Percentiles rank a stretch among this genome's conserved stretches.
Conservation (phyloP, 78 protist genomes). For the Planoprotostelium fungivorum region DNA sequence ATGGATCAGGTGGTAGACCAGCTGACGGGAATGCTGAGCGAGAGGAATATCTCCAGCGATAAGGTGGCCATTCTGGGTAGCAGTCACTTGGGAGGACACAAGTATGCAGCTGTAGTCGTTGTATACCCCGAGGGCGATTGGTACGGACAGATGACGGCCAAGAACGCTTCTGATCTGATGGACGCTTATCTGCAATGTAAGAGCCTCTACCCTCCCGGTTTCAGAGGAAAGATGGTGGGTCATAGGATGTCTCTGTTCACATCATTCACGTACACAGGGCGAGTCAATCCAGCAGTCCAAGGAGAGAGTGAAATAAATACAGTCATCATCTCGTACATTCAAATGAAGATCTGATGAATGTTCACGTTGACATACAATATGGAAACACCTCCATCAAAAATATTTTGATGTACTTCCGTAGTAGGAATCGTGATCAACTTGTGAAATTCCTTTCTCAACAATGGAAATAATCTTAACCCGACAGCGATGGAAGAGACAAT, state of each 20-base stretch:
- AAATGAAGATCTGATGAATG: too few relatives aligned
- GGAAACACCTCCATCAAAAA: too few relatives aligned
- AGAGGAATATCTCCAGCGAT: neutral
- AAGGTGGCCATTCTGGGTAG: constrained; percentile 5
- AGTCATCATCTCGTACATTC: too few relatives aligned
- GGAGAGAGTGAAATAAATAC: neutral
- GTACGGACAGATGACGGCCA: constrained; percentile 9
- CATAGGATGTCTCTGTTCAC: neutral
- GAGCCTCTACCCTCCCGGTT: neutral
- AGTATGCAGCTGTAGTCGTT: constrained; percentile 11
- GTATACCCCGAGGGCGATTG: constrained; percentile 13
- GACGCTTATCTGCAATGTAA: constrained; percentile 3
- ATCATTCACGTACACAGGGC: neutral
- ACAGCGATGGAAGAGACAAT: too few relatives aligned
- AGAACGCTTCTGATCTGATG: neutral
- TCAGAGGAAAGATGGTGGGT: neutral
- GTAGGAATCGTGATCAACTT: too few relatives aligned
- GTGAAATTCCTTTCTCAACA: too few relatives aligned
- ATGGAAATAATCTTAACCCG: too few relatives aligned
- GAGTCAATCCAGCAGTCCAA: neutral
- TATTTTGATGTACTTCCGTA: too few relatives aligned
- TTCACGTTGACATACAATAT: too few relatives aligned
- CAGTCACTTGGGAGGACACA: constrained; percentile 12
- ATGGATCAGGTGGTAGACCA: constrained; percentile 2
- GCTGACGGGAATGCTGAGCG: neutral